These are phyloP conservation scores for Calcarisporium arbuscula DNA, from an alignment of 2,329 filamentous ascomycete species.

Conservation along the genomic window DNA sequence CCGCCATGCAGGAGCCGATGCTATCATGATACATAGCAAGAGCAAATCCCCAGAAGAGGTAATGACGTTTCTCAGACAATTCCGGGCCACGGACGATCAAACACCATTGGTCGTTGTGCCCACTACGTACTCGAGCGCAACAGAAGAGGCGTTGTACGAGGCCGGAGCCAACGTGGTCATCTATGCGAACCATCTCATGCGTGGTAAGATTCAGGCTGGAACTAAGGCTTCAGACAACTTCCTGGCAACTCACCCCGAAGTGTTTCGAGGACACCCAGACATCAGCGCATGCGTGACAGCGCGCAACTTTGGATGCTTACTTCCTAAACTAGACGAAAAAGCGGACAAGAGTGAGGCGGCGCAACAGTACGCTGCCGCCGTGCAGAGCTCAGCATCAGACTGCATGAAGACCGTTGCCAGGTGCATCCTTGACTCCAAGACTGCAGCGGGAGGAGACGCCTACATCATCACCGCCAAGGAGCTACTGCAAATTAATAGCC, in stretches of 20 bases:
- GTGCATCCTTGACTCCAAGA: neutral
- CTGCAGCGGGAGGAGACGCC: neutral
- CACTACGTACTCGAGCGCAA: conserved; percentile 6
- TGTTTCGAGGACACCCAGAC: too few species aligned
- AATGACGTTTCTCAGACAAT: conserved; percentile 1
- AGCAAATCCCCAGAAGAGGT: conserved; percentile 7
- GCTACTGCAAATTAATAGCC: too few species aligned
- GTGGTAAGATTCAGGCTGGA: conserved; percentile 4
- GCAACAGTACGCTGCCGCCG: neutral
- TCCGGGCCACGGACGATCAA: neutral
- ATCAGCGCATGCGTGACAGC: too few species aligned
- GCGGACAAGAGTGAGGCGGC: too few species aligned
- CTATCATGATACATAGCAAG: conserved; percentile 10
- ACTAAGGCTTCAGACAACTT: too few species aligned
- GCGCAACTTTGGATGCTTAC: too few species aligned
- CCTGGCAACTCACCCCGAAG: too few species aligned
- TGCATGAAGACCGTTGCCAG: neutral
- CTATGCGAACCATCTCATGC: conserved; percentile 9
- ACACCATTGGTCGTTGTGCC: conserved; percentile 9
- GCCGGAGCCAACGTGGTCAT: conserved; percentile 7
- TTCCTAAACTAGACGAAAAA: too few species aligned
- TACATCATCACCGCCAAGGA: too few species aligned
- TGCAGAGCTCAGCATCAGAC: neutral
- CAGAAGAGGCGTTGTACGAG: neutral
- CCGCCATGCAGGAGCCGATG: conserved; percentile 5